phyloP scores from a whole-genome alignment of 2,329 filamentous ascomycete species.

The Juglanconis sp. region DNA sequence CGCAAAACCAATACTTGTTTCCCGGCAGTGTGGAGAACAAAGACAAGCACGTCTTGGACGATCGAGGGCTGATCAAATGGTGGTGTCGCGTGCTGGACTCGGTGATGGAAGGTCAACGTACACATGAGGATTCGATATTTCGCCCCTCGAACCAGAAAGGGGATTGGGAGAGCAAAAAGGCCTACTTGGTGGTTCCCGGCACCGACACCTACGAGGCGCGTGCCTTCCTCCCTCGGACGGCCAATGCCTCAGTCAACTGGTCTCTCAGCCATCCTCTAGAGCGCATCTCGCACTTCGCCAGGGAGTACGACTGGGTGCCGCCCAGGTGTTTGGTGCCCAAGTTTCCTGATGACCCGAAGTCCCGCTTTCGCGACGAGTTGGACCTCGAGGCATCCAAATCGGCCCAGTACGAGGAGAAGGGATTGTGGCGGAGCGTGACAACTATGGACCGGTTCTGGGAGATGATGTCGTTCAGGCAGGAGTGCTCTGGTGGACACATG shows the following conservation, averaged over 20 bases:
- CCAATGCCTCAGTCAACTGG: conserved; percentile 54
- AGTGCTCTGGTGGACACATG: conserved; percentile 87
- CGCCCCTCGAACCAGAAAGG: conserved; percentile 13
- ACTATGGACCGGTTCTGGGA: conserved; percentile 96
- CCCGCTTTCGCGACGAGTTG: conserved; percentile 81
- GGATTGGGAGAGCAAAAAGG: conserved; percentile 54
- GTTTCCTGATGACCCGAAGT: conserved; percentile 94
- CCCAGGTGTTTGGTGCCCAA: conserved; percentile 82
- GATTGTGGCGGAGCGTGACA: conserved; percentile 79
- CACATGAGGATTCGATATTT: conserved; percentile 16
- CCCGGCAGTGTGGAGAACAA: conserved; percentile 83
- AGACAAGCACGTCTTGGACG: conserved; percentile 87
- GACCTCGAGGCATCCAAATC: conserved; percentile 74
- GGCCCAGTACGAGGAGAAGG: conserved; percentile 50
- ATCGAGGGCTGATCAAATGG: conserved; percentile 87
- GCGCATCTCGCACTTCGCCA: conserved; percentile 58
- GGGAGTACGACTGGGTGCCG: conserved; percentile 59
- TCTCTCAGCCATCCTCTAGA: conserved; percentile 71
- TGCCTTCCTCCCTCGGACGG: conserved; percentile 67
- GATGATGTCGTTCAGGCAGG: conserved; percentile 93
- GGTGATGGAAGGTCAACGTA: conserved; percentile 52
- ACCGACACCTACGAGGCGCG: conserved; percentile 77
- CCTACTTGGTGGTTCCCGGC: conserved; percentile 83
- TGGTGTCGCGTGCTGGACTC: conserved; percentile 89
- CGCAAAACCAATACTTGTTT: conserved; percentile 92